Percentiles rank a stretch among this genome's conserved stretches.
phyloP scores from a whole-genome alignment of 805 yeast species.

The Cyberlindnera nakhonratchasimensis region DNA sequence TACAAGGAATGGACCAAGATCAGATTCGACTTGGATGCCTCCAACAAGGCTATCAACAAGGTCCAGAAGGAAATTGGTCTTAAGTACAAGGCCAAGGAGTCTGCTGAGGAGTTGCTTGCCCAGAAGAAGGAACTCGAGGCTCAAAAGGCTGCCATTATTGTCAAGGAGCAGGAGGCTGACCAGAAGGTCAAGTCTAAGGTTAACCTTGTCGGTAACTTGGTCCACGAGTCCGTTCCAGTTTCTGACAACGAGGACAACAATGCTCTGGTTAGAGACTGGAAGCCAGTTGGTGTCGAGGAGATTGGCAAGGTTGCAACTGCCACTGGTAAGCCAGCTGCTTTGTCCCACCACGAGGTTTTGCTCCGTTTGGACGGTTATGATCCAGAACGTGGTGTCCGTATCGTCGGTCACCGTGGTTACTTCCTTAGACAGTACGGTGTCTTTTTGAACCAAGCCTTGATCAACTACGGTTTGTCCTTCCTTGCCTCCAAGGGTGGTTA shows the following conservation, averaged over 20 bases:
- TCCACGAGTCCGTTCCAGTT: slow-evolving; percentile 86
- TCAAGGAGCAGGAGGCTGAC: slow-evolving; percentile 78
- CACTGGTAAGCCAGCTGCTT: slow-evolving; percentile 67
- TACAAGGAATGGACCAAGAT: slow-evolving; percentile 91
- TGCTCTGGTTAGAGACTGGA: slow-evolving; percentile 83
- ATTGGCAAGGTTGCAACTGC: slow-evolving; percentile 69
- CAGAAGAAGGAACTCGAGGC: slow-evolving; percentile 73
- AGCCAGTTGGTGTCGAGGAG: slow-evolving; percentile 63
- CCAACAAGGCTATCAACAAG: slow-evolving; percentile 84
- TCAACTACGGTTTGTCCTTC: slow-evolving; percentile 90
- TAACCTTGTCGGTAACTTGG: slow-evolving; percentile 88
- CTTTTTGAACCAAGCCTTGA: slow-evolving; percentile 94
- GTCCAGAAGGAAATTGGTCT: slow-evolving; percentile 91
- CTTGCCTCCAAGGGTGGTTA: slow-evolving; percentile 76
- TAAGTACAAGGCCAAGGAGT: slow-evolving; percentile 93
- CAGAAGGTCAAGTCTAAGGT: slow-evolving; percentile 71
- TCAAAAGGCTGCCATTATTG: slow-evolving; percentile 63
- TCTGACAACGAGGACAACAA: slow-evolving; percentile 90
- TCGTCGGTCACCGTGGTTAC: slow-evolving; percentile 98
- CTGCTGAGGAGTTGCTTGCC: slow-evolving; percentile 77
- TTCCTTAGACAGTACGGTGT: slow-evolving; percentile 95
- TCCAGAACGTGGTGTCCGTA: slow-evolving; percentile 97
- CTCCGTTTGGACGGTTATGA: slow-evolving; percentile 96
- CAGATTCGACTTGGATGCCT: slow-evolving; percentile 85
- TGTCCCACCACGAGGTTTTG: slow-evolving; percentile 94